phyloP scores from a whole-genome alignment of 2,329 filamentous ascomycete genomes.

The Xenosphaeropsis pyriputrescens region DNA sequence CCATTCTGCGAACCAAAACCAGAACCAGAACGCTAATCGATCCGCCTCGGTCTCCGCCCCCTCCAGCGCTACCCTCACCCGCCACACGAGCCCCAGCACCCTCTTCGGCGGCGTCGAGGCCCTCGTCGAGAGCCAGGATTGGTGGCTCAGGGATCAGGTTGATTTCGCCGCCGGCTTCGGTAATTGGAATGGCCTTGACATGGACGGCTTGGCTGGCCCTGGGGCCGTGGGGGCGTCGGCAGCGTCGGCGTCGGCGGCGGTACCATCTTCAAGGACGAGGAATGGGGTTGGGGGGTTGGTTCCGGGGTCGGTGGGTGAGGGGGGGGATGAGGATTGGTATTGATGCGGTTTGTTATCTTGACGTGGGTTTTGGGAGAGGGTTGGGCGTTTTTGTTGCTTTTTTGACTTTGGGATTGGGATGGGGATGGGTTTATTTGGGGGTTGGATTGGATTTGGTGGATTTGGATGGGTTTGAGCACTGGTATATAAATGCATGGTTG shows the following conservation, averaged over 20 bases:
- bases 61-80: constrained; percentile 4
- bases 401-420: no score
- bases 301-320: no score
- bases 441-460: no score
- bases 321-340: no score
- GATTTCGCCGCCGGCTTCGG: constrained; percentile 45
- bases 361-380: no score
- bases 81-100: constrained; percentile 27
- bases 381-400: no score
- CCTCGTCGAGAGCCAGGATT: constrained; percentile 48
- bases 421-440: no score
- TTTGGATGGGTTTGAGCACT: no score
- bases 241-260: not conserved
- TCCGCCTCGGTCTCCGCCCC: not conserved
- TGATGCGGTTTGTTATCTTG: no score
- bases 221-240: not conserved
- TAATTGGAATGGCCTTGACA: constrained; percentile 32
- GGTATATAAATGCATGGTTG: no score
- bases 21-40: not conserved
- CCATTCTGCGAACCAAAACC: no score
- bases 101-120: constrained; percentile 46
- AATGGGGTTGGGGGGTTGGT: no score
- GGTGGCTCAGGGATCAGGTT: constrained; percentile 48
- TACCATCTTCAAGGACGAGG: not conserved
- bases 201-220: not conserved